Base-by-base conservation (phyloP, 1,139 yeast species). In the Hemisphaericaspora lyxosophila region DNA sequence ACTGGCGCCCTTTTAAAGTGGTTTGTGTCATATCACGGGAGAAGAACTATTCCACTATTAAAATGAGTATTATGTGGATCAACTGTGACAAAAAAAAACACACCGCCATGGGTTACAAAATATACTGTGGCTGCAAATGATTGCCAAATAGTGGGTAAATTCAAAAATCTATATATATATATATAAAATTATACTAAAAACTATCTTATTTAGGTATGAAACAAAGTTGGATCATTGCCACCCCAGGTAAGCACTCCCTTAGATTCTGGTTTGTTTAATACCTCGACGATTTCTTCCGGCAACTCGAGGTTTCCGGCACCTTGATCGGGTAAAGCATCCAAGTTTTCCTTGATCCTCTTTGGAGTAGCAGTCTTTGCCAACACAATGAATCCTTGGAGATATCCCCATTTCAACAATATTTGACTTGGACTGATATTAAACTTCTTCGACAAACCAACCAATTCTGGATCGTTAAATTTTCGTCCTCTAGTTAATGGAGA, bases 401-500 rank as follows among this genome's bases (percentile, higher is more conserved):
- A 64, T 4, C 70, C 53, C 73, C 73, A 66, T 44, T 58, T 62
- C 43, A 65, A 54, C 35, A 67, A 57, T 20, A 66, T 56, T 40
- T 63, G 66, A 11, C 51, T 49, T 38, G 54, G 56, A 22, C 57
- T 38, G 19, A 61, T 40, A 4, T 48, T 48, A 42, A 42, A 61
- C 41, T 58, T 55, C 37, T 55, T 42, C 36, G 54, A 54, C 47
- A 63, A 54, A 9, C 44, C 57, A 31, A 59, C 49, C 40, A 81
- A 51, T 33, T 64, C 71, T 4, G 80, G 76, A 48, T 80, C 83
- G 38, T 69, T 59, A 17, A 80, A 54, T 49, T 77, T 74, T 37
- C 59, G 55, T 5, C 88, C 85, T 42, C 78, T 81, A 2, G 86
- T 80, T 52, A 83, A 66, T 11, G 95, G 85, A 4, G 86, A 77